A percentile compares a stretch with the other conserved stretches of the same genome.
phyloP scores from a whole-genome alignment of 768 basidiomycete species.

The Tremella mesenterica region DNA sequence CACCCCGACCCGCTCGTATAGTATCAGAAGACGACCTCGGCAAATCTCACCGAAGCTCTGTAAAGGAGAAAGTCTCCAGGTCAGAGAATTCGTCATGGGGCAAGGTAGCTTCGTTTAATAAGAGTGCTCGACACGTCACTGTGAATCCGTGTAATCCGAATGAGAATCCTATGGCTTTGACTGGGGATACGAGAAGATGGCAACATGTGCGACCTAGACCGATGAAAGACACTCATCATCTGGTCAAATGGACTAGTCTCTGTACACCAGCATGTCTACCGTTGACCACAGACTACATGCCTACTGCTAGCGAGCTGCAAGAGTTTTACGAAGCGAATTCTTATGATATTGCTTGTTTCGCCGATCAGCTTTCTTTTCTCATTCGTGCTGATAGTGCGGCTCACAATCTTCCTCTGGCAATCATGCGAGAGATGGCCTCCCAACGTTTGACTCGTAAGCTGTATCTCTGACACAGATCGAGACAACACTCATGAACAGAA shows the following conservation, averaged over 20 bases:
- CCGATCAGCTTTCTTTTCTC: constrained; percentile 78
- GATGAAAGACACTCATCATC: constrained; percentile 63
- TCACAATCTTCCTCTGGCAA: constrained; percentile 39
- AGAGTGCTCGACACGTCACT: constrained; percentile 40
- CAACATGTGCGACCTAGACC: constrained; percentile 64
- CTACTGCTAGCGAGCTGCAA: constrained; percentile 60
- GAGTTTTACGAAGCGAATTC: constrained; percentile 70
- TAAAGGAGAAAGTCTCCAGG: constrained; percentile 5
- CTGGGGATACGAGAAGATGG: constrained; percentile 64
- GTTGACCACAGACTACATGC: constrained; percentile 81
- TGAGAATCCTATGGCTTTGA: constrained; percentile 15
- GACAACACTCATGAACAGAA: constrained; percentile 47
- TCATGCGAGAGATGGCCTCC: constrained; percentile 82
- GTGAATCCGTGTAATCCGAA: constrained; percentile 42
- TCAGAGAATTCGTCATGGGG: constrained; percentile 15
- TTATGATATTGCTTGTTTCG: constrained; percentile 77
- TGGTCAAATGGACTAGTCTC: constrained; percentile 79
- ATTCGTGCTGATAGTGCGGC: constrained; percentile 53
- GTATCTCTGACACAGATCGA: no score
- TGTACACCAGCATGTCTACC: constrained; percentile 79
- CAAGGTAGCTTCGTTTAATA: constrained; percentile 7
- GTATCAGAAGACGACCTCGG: constrained; percentile 7
- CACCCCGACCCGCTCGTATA: constrained; percentile 1
- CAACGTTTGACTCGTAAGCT: constrained; percentile 56
- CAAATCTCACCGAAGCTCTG: constrained; percentile 6